Conservation (phyloP, 768 basidiomycete genomes). For the Punctularia strigosozonata region DNA sequence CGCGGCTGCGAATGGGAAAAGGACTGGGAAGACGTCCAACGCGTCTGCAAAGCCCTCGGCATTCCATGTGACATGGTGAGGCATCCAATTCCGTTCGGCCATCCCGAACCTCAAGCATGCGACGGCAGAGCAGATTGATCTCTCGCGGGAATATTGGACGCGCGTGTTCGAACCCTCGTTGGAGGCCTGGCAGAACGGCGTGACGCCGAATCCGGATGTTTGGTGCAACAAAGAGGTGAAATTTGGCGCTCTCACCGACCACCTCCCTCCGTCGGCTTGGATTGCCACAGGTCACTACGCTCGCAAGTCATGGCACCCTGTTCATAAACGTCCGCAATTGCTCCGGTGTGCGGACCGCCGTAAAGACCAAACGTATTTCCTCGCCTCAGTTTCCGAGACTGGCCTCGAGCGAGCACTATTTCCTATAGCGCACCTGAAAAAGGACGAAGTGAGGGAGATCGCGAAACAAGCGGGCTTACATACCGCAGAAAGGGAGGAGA, state of each 20-base stretch:
- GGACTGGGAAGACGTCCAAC: constrained; percentile 86
- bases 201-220: constrained; percentile 89
- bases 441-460: constrained; percentile 61
- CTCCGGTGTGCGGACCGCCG: constrained; percentile 34
- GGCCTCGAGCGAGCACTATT: constrained; percentile 65
- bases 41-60: constrained; percentile 61
- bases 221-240: constrained; percentile 94
- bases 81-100: neutral
- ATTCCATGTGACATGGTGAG: constrained; percentile 67
- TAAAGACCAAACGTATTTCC: constrained; percentile 92
- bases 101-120: neutral
- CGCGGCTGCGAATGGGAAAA: constrained; percentile 93
- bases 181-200: constrained; percentile 61
- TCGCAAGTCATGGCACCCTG: constrained; percentile 40
- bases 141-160: constrained; percentile 87
- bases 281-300: constrained; percentile 92
- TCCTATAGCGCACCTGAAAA: constrained; percentile 58
- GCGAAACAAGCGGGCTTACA: constrained; percentile 52
- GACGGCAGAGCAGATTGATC: constrained; percentile 47
- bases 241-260: constrained; percentile 73
- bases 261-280: constrained; percentile 43
- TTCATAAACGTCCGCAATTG: constrained; percentile 28
- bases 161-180: constrained; percentile 85
- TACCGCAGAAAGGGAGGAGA: constrained; percentile 69
- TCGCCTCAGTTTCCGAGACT: constrained; percentile 62